Conservation (phyloP, 208 protist species). For the Trypanosoma congolense region DNA sequence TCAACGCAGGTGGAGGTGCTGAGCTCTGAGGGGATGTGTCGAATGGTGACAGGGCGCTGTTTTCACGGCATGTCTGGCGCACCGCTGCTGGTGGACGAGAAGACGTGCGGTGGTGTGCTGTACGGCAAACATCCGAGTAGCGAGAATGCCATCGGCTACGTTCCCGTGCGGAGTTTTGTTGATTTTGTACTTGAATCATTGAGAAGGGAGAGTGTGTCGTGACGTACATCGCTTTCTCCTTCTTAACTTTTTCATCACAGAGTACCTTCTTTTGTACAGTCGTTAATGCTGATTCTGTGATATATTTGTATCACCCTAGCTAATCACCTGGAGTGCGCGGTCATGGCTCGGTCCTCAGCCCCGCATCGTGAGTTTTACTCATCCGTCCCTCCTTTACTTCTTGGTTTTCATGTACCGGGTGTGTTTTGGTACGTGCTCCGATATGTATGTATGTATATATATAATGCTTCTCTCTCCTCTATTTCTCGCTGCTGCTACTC, state of each 20-base stretch:
- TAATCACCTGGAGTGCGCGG: too few relatives aligned
- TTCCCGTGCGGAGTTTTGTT: constrained; percentile 33
- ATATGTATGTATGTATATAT: too few relatives aligned
- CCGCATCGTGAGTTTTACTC: too few relatives aligned
- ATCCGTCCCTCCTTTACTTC: too few relatives aligned
- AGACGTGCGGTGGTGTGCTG: constrained; percentile 52
- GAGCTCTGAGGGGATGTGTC: constrained; percentile 48
- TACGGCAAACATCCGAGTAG: constrained; percentile 64
- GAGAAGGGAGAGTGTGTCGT: background rate
- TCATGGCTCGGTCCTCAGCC: too few relatives aligned
- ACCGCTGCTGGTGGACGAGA: constrained; percentile 31
- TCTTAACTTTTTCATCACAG: background rate
- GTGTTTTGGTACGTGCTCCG: too few relatives aligned
- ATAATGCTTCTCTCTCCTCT: too few relatives aligned
- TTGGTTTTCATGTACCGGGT: too few relatives aligned
- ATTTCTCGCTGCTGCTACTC: too few relatives aligned
- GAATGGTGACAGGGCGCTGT: constrained; percentile 30
- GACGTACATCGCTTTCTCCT: background rate
- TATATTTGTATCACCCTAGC: too few relatives aligned
- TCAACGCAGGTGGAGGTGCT: constrained; percentile 34
- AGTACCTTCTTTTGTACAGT: too few relatives aligned
- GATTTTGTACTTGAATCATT: constrained; percentile 25
- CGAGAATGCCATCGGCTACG: constrained; percentile 44
- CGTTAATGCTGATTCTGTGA: too few relatives aligned
- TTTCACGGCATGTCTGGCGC: constrained; percentile 82